Evolutionary conservation across 129 eudicot genomes (phyloP), one percentile per base, ranked within the genome.

Genomic region (Mikania micrantha): DNA sequence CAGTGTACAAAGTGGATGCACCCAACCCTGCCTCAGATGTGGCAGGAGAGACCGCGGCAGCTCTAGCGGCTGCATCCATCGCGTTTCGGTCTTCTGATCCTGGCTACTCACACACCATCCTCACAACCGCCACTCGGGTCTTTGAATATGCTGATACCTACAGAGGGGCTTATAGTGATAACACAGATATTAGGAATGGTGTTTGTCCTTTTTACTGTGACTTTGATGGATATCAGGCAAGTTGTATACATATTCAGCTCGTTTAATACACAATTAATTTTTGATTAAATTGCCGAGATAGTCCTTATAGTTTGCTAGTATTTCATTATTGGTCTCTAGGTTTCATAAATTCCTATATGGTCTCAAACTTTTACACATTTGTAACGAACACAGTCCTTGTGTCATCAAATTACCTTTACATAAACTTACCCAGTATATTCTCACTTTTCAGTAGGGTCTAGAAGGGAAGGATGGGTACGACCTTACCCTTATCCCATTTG

Each of bases 201-300:
- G 96, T 60, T 19, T 93, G 98, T 80, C 99, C 99, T 3, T 93
- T 80, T 76, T 93, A 93, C 69, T 93, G 99, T 66, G 99, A 93
- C 49, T 93, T 88, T 78, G 92, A 89, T 76, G 99, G 99, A 38
- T 93, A 86, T 81, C 96, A 93, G 86, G 99, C 54, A 83, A 82
- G 80, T 31, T 40, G 25, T 13, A 54, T 15, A 54, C 35, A 54
- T 9, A 22, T 24, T 11, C 3, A 42, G 3, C n/a, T n/a, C n/a
- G n/a, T n/a, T n/a, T n/a, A n/a, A n/a, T n/a, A n/a, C n/a, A n/a
- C n/a, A n/a, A n/a, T n/a, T n/a, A n/a, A n/a, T n/a, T n/a, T n/a
- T n/a, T n/a, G n/a, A n/a, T n/a, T n/a, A n/a, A n/a, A n/a, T n/a
- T n/a, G n/a, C n/a, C n/a, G n/a, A n/a, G n/a, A n/a, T n/a, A n/a